Conservation (phyloP, 345 rosid genomes). For the Mangifera indica region DNA sequence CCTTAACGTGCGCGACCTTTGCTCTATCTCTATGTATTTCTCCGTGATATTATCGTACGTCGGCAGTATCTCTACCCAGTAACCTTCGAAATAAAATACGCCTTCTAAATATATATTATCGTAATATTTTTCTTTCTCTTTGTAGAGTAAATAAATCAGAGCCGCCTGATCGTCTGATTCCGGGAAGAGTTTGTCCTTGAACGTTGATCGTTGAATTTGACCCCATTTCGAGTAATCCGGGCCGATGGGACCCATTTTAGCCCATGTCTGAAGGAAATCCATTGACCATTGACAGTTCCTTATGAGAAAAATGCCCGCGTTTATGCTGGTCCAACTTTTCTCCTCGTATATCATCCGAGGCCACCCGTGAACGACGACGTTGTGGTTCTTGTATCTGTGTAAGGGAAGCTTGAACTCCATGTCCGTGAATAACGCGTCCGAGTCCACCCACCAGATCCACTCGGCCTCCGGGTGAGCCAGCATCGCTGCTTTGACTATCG, state of each 20-base stretch:
- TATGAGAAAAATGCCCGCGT: constrained; percentile 82
- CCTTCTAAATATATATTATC: constrained; percentile 75
- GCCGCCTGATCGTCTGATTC: constrained; percentile 86
- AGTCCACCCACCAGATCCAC: constrained; percentile 99
- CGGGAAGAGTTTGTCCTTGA: constrained; percentile 82
- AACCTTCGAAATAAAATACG: constrained; percentile 69
- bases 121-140: constrained; percentile 46
- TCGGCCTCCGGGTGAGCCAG: constrained; percentile 97
- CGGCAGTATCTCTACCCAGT: constrained; percentile 65
- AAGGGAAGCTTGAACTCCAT: constrained; percentile 86
- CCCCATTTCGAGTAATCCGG: constrained; percentile 71
- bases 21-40: constrained; percentile 51
- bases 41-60: constrained; percentile 59
- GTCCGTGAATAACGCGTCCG: constrained; percentile 90
- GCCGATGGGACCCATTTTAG: constrained; percentile 66
- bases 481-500: constrained; percentile 80
- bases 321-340: constrained; percentile 83
- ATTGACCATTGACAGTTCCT: constrained; percentile 98
- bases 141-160: constrained; percentile 56
- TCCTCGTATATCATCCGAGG: constrained; percentile 48
- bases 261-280: constrained; percentile 83
- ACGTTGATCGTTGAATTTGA: constrained; percentile 52
- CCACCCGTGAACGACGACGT: constrained; percentile 95
- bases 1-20: constrained; percentile 39
- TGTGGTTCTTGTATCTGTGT: constrained; percentile 56